phyloP scores from a whole-genome alignment of 805 yeast species.

The Ogataea ramenticola region DNA sequence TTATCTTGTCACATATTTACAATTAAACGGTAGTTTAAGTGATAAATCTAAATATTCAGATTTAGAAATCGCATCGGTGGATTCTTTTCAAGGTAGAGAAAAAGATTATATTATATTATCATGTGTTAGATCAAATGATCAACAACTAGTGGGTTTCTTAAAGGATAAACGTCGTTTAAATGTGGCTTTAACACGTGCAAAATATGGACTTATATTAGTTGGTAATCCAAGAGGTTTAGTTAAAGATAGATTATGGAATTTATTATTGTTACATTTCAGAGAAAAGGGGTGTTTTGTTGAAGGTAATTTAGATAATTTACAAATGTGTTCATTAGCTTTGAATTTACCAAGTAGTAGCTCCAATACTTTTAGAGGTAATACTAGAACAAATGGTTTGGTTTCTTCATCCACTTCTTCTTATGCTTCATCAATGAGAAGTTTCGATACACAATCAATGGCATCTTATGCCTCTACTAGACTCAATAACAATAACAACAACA shows the following conservation, averaged over 20 bases:
- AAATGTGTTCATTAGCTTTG: conserved; percentile 49
- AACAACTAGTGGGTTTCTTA: conserved; percentile 72
- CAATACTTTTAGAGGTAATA: too few species aligned
- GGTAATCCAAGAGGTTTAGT: conserved; percentile 81
- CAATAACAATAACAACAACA: too few species aligned
- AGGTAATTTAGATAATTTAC: conserved; percentile 77
- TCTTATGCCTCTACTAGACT: conserved; percentile 24
- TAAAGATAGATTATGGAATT: conserved; percentile 70
- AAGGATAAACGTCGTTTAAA: conserved; percentile 81
- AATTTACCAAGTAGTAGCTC: neutral
- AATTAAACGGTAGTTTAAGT: conserved; percentile 53
- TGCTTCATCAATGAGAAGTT: conserved; percentile 16
- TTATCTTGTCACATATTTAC: conserved; percentile 71
- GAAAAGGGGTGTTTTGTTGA: conserved; percentile 86
- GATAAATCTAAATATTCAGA: conserved; percentile 58
- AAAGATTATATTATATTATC: conserved; percentile 45
- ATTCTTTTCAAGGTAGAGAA: conserved; percentile 56
- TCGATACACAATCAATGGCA: conserved; percentile 31
- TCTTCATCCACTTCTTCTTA: conserved; percentile 3
- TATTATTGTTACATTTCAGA: conserved; percentile 67
- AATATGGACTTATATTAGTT: conserved; percentile 68
- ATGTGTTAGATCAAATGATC: conserved; percentile 60
- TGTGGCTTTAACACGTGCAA: conserved; percentile 86
- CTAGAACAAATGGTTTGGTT: neutral
- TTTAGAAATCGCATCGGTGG: conserved; percentile 82